Conservation (phyloP, 257 asterid species). For the Leptodermis oblonga region DNA sequence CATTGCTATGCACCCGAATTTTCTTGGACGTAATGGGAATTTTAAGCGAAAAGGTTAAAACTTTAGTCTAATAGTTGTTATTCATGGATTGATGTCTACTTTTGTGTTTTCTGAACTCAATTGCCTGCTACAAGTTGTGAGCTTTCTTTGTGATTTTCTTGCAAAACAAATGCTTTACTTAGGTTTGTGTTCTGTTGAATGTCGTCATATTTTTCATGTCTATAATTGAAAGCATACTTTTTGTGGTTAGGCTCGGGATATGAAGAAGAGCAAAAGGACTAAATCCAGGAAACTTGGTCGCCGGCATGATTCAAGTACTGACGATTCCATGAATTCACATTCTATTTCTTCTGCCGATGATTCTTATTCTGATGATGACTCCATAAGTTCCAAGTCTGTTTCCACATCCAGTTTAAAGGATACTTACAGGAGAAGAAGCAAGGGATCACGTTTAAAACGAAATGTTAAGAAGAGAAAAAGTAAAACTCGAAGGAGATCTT, state of each 20-base stretch:
- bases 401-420: slow-evolving; percentile 33
- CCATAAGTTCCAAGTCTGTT: slow-evolving; percentile 45
- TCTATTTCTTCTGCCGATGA: slow-evolving; percentile 38
- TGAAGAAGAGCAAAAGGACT: slow-evolving; percentile 51
- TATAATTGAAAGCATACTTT: slow-evolving; percentile 12
- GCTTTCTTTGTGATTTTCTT: slow-evolving; percentile 7
- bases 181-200: background rate
- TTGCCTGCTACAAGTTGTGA: background rate
- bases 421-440: slow-evolving; percentile 39
- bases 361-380: slow-evolving; percentile 49
- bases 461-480: slow-evolving; percentile 32
- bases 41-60: background rate
- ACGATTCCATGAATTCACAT: slow-evolving; percentile 36
- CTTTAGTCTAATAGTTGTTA: background rate
- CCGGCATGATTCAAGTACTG: slow-evolving; percentile 25
- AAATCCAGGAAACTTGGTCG: slow-evolving; percentile 48
- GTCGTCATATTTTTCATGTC: background rate
- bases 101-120: background rate
- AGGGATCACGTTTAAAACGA: slow-evolving; percentile 21
- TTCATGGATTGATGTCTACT: background rate
- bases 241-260: slow-evolving; percentile 31
- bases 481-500: slow-evolving; percentile 33
- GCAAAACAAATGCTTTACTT: background rate
- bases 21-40: no score
- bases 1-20: no score